A percentile compares a stretch with the other conserved stretches of the same genome.
Conservation (phyloP, 305 asterid genomes). For the Salvia sclarea region DNA sequence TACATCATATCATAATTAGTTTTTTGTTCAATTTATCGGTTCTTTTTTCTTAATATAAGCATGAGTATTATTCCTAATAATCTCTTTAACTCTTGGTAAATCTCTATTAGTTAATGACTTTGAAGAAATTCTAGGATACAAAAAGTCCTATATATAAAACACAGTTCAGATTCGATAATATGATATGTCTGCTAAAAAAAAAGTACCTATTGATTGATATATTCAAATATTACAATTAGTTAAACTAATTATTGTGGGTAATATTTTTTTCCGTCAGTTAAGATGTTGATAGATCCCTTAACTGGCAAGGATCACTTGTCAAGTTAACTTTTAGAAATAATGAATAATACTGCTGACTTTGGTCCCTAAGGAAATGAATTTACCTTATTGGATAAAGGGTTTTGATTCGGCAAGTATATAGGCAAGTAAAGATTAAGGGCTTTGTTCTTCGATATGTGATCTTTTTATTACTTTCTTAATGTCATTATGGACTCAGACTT, state of each 20-base stretch:
- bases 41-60: not conserved
- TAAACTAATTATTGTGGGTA: not conserved
- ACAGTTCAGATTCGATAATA: not conserved
- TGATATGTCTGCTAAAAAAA: too few relatives aligned
- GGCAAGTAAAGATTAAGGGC: not conserved
- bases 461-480: not conserved
- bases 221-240: not conserved
- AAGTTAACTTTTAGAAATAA: not conserved
- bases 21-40: not conserved
- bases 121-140: not conserved
- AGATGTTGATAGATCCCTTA: not conserved
- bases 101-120: not conserved
- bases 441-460: slow-evolving; percentile 3
- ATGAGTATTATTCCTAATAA: not conserved
- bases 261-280: not conserved
- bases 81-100: not conserved
- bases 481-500: slow-evolving; percentile 36
- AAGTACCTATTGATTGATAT: not conserved
- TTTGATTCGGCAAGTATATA: not conserved
- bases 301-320: not conserved
- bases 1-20: not conserved
- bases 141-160: not conserved
- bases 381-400: not conserved
- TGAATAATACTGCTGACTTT: not conserved
- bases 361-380: not conserved